phyloP scores from a whole-genome alignment of 1,284 basidiomycete genomes.

The Wallemia mellicola region DNA sequence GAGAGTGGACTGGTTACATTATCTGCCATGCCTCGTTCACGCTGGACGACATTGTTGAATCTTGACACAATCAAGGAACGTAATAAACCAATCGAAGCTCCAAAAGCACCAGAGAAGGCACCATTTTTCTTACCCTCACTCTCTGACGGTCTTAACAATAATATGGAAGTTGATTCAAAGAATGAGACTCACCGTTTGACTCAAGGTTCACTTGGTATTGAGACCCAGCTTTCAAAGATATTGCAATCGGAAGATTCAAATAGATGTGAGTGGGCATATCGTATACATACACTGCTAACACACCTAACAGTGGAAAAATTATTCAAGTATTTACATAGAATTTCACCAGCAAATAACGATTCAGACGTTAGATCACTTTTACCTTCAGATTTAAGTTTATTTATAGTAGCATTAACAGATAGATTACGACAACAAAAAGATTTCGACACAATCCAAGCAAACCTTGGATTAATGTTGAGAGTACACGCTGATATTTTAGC shows the following conservation, averaged over 20 bases:
- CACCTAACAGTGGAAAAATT: constrained; percentile 34
- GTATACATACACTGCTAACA: neutral
- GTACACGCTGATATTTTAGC: constrained; percentile 59
- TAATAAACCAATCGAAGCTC: constrained; percentile 84
- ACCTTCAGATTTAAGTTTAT: constrained; percentile 32
- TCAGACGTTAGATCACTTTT: constrained; percentile 50
- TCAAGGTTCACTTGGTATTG: constrained; percentile 23
- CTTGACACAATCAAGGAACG: constrained; percentile 86
- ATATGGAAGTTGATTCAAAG: neutral
- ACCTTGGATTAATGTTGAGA: constrained; percentile 52
- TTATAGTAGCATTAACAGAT: constrained; percentile 40
- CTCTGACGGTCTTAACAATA: constrained; percentile 3
- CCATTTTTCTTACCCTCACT: constrained; percentile 91
- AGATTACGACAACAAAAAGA: constrained; percentile 53
- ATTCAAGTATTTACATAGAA: constrained; percentile 54
- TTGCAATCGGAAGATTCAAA: constrained; percentile 27
- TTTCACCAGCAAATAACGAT: constrained; percentile 72
- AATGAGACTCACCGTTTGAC: constrained; percentile 16
- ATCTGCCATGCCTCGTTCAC: constrained; percentile 61
- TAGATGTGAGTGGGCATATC: constrained; percentile 27
- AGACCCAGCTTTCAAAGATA: constrained; percentile 43
- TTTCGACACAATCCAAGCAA: constrained; percentile 80
- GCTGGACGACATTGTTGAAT: constrained; percentile 90
- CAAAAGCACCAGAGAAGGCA: constrained; percentile 75
- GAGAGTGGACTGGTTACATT: constrained; percentile 65